Percentiles rank a stretch among this genome's conserved stretches.
These are phyloP conservation scores for Solanum virginianum DNA, from an alignment of 257 asterid genomes.

Conservation along the genomic window DNA sequence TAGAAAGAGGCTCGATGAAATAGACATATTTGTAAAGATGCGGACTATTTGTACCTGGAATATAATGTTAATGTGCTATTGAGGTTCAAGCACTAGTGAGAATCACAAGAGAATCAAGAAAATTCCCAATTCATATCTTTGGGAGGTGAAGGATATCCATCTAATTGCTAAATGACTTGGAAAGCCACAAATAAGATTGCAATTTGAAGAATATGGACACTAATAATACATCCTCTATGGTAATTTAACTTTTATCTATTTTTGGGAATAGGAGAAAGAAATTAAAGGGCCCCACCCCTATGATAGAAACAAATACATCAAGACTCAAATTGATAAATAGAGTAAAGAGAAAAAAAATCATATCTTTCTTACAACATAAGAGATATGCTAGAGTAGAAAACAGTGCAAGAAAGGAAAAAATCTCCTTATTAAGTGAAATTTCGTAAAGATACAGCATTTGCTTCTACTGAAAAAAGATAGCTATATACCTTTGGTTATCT, in stretches of 20 bases:
- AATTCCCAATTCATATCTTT: neutral
- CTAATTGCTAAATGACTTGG: neutral
- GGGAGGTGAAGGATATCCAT: neutral
- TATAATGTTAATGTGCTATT: neutral
- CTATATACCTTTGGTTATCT: neutral
- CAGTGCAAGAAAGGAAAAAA: neutral
- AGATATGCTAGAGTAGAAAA: conserved; percentile 1
- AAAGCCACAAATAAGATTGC: conserved; percentile 4
- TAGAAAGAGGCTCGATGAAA: too few relatives aligned
- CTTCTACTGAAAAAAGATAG: neutral
- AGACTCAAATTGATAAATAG: neutral
- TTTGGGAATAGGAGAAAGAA: conserved; percentile 1
- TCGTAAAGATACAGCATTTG: neutral
- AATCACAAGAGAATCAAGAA: conserved; percentile 1
- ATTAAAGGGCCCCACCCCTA: conserved; percentile 9
- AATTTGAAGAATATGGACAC: conserved; percentile 2
- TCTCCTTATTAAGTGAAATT: neutral
- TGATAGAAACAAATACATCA: conserved; percentile 9
- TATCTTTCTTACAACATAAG: conserved; percentile 1
- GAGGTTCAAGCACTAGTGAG: neutral
- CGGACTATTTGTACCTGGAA: neutral
- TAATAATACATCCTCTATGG: conserved; percentile 7
- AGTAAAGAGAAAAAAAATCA: neutral
- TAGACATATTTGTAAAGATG: too few relatives aligned
- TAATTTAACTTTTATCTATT: conserved; percentile 7